Conservation (phyloP, 345 rosid genomes). For the Raphanus sativus region DNA sequence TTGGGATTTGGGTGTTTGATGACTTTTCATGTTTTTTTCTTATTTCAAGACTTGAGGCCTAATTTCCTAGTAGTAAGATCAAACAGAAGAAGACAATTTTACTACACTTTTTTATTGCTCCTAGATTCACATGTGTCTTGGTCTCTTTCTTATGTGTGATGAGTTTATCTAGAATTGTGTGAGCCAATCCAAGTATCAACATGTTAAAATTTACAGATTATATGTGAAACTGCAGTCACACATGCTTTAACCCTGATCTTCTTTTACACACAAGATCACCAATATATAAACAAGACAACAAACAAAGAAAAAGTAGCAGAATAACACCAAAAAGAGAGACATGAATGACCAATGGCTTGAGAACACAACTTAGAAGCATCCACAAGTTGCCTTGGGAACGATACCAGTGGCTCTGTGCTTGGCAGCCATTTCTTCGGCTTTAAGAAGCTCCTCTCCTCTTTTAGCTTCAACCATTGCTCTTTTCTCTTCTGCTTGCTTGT, state of each 20-base stretch:
- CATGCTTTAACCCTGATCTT: neutral
- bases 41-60: neutral
- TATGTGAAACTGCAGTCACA: neutral
- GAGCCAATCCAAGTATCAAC: neutral
- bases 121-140: neutral
- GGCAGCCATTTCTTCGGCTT: conserved; percentile 87
- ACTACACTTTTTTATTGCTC: neutral
- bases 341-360: conserved; percentile 22
- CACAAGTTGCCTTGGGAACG: conserved; percentile 68
- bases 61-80: neutral
- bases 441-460: conserved; percentile 75
- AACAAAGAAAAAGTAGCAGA: conserved; percentile 1
- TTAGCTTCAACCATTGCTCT: conserved; percentile 77
- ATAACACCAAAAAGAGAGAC: conserved; percentile 8
- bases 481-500: conserved; percentile 83
- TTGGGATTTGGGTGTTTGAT: conserved; percentile 4
- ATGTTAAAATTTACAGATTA: neutral
- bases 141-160: neutral
- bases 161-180: neutral
- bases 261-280: conserved; percentile 1
- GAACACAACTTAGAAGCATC: conserved; percentile 60
- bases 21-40: conserved; percentile 6
- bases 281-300: conserved; percentile 22
- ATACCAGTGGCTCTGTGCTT: conserved; percentile 76
- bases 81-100: neutral